These are phyloP conservation scores for Urochloa ruziziensis DNA, from an alignment of 176 grass and related monocot species.

Conservation along the genomic window DNA sequence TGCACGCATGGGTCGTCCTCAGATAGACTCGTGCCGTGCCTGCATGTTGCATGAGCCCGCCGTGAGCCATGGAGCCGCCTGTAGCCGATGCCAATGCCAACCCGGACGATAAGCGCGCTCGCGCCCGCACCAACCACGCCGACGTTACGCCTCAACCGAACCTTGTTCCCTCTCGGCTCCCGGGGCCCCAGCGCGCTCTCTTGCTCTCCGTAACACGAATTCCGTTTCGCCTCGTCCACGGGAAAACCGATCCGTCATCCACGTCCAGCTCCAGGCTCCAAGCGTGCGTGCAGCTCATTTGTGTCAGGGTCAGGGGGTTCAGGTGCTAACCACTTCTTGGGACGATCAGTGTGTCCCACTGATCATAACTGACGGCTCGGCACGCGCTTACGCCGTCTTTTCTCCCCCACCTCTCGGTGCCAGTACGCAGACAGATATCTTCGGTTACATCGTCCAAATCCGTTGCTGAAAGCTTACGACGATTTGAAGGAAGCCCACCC, in stretches of 20 bases:
- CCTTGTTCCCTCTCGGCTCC: neutral
- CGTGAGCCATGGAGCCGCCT: too few species aligned
- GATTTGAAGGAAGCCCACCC: constrained; percentile 1
- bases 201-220: neutral
- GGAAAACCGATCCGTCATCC: neutral
- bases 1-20: too few species aligned
- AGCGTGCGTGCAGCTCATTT: neutral
- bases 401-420: too few species aligned
- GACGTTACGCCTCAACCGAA: constrained; percentile 25
- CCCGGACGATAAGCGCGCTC: neutral
- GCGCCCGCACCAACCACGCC: constrained; percentile 6
- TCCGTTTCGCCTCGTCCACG: neutral
- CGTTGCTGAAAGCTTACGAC: neutral
- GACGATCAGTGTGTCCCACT: neutral
- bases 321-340: neutral
- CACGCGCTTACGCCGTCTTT: neutral
- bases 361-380: neutral
- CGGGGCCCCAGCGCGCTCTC: neutral
- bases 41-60: too few species aligned
- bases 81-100: neutral
- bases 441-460: neutral
- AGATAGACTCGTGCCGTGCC: too few species aligned
- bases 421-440: too few species aligned
- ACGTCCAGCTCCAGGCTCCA: neutral
- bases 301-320: neutral